Base-by-base conservation (phyloP, 495 filamentous ascomycete species). In the Apodospora peruviana region DNA sequence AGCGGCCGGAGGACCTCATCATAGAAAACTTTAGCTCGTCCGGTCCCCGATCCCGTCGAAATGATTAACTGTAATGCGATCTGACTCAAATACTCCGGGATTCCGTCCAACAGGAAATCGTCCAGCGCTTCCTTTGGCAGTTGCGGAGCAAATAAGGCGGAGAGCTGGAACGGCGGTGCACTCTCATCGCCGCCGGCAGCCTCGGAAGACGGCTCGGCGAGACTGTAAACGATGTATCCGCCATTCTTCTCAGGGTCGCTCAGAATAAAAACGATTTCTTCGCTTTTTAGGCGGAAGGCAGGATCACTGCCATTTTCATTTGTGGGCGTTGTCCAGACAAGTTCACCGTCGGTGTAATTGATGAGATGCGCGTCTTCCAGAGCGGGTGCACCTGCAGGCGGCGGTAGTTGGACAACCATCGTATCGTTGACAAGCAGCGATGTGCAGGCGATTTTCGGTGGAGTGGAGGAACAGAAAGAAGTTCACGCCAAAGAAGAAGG, bases 41-140 rank as follows among this genome's bases (percentile, higher is more conserved):
- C 78, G 0, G 80, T 83, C 2, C 90, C 90, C 0, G 90, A 93
- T 9, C 60, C 62, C 0, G 78, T 85, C 4, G 90, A 95, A 43
- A 95, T 72, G 24, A 96, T 58, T 38, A 94, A 65, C 51, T 88
- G 77, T 0, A 89, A 27, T 12, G 60, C 49, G 3, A 48, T 47
- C 11, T 53, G 56, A 12, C 45, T 51, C n/a, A 78, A 50, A 42
- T 73, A 59, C 5, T 49, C 38, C 1, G 72, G 74, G 27, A 66
- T 48, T 7, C 43, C 49, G 22, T 51, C 43, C 19, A 68, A 46
- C 14, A 64, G 36, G 46, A 67, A 62, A 9, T 57, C 54, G 23
- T 61, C 36, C 0, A 65, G 55, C 16, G 66, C 55, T 4, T 57
- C 41, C 25, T 60, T 42, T 7, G 71, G 72, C n/a, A 75, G 50